Conservation (phyloP, 306 rosid species). For the Spatholobus suberectus region DNA sequence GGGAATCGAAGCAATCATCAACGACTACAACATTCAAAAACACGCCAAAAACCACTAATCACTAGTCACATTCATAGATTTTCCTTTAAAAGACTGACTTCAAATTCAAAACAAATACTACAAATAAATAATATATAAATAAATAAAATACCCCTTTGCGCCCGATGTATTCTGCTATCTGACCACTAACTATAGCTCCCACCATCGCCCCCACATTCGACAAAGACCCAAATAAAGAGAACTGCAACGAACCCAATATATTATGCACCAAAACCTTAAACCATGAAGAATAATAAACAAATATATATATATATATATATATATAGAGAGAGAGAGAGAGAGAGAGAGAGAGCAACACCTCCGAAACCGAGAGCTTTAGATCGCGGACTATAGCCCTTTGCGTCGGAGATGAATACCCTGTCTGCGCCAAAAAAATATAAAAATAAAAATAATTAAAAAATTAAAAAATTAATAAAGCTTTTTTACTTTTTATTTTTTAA, state of each 20-base stretch:
- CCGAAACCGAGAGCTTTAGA: constrained; percentile 68
- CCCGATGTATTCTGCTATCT: constrained; percentile 75
- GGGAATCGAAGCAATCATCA: constrained; percentile 73
- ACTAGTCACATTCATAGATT: background rate
- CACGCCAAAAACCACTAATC: background rate
- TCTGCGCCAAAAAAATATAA: too few species aligned
- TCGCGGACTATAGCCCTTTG: constrained; percentile 63
- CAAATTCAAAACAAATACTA: background rate
- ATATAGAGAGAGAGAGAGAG: background rate
- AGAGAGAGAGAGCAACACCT: constrained; percentile 46
- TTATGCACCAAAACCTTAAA: background rate
- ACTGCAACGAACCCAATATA: constrained; percentile 42
- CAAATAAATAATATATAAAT: background rate
- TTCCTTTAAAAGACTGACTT: background rate
- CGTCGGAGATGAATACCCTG: constrained; percentile 82
- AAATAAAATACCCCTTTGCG: constrained; percentile 81
- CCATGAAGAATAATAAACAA: background rate
- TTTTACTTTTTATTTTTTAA: too few species aligned
- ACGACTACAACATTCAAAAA: constrained; percentile 57
- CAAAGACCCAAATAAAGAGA: constrained; percentile 75
- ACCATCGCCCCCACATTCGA: constrained; percentile 92
- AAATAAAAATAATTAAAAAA: too few species aligned
- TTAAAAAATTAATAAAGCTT: too few species aligned
- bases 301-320: too few species aligned
- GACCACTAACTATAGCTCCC: constrained; percentile 87